These are phyloP conservation scores for Lactarius akahatsu DNA, from an alignment of 768 basidiomycete genomes.

Conservation along the genomic window DNA sequence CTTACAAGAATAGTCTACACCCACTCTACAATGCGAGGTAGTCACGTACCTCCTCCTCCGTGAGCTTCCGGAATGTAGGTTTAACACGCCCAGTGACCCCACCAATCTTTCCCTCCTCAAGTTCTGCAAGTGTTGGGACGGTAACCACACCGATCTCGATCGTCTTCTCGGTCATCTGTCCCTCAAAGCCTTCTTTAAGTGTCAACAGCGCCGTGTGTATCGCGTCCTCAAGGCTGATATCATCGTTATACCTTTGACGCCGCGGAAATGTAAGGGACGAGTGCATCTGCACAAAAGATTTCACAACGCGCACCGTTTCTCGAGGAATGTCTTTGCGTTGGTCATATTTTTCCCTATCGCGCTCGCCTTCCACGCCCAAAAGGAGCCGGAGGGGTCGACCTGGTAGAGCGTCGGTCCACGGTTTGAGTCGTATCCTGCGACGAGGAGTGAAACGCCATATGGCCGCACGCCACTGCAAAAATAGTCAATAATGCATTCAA, in stretches of 20 bases:
- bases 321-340: constrained; percentile 98
- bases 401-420: constrained; percentile 98
- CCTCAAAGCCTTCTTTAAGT: constrained; percentile 98
- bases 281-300: constrained; percentile 14
- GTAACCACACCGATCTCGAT: constrained; percentile 98
- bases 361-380: constrained; percentile 99
- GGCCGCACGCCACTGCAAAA: constrained; percentile 87
- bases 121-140: constrained; percentile 69
- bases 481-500: background rate
- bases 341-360: constrained; percentile 99
- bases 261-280: background rate
- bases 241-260: constrained; percentile 88
- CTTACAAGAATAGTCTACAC: constrained; percentile 43
- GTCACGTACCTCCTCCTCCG: constrained; percentile 95
- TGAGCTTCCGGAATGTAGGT: constrained; percentile 92
- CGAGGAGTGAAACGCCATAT: constrained; percentile 96
- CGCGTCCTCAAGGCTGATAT: constrained; percentile 97
- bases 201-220: constrained; percentile 98
- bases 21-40: constrained; percentile 74
- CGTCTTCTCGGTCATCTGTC: constrained; percentile 99
- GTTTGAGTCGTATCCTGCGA: constrained; percentile 93
- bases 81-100: constrained; percentile 67
- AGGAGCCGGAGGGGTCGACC: constrained; percentile 97
- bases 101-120: constrained; percentile 69
- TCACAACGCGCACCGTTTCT: constrained; percentile 74